Evolutionary conservation across 2,329 filamentous ascomycete species (phyloP).

Genomic region (Colletotrichum liaoningense): DNA sequence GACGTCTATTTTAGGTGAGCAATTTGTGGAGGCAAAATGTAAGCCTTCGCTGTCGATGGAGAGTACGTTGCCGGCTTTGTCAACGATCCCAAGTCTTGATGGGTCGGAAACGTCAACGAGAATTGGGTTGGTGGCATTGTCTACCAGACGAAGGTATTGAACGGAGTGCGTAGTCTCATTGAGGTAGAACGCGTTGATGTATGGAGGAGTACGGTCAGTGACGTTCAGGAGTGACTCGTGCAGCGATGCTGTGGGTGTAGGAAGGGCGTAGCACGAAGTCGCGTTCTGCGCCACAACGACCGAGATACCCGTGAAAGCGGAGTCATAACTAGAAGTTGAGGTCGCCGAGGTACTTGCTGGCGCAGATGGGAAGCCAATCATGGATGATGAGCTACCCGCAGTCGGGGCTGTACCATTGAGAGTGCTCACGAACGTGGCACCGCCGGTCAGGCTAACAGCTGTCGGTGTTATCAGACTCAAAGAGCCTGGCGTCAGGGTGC

Average conservation of each 20-base stretch:
- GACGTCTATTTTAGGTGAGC: slow-evolving; percentile 47
- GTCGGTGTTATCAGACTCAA: neutral
- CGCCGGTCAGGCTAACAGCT: neutral
- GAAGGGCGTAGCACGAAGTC: slow-evolving; percentile 26
- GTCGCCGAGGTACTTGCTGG: neutral
- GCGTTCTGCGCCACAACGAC: slow-evolving; percentile 14
- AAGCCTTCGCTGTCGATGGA: slow-evolving; percentile 46
- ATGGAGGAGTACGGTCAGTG: slow-evolving; percentile 43
- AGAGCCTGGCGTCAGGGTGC: neutral
- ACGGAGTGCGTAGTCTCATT: slow-evolving; percentile 45
- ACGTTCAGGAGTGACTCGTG: slow-evolving; percentile 47
- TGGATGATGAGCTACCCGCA: too few relatives aligned
- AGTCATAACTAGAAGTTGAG: neutral
- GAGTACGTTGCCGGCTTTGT: slow-evolving; percentile 46
- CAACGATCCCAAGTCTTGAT: slow-evolving; percentile 45
- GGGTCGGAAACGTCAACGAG: slow-evolving; percentile 49
- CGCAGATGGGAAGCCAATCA: too few relatives aligned
- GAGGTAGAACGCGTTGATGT: slow-evolving; percentile 51
- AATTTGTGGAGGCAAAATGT: slow-evolving; percentile 48
- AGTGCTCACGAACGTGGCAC: neutral
- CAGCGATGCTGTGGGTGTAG: slow-evolving; percentile 10
- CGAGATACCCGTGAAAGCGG: slow-evolving; percentile 28
- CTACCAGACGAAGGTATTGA: slow-evolving; percentile 46
- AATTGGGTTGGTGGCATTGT: slow-evolving; percentile 42
- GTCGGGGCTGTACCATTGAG: too few relatives aligned